These are phyloP conservation scores for Bertia moriformis DNA, from an alignment of 2,329 filamentous ascomycete genomes.

Conservation along the genomic window DNA sequence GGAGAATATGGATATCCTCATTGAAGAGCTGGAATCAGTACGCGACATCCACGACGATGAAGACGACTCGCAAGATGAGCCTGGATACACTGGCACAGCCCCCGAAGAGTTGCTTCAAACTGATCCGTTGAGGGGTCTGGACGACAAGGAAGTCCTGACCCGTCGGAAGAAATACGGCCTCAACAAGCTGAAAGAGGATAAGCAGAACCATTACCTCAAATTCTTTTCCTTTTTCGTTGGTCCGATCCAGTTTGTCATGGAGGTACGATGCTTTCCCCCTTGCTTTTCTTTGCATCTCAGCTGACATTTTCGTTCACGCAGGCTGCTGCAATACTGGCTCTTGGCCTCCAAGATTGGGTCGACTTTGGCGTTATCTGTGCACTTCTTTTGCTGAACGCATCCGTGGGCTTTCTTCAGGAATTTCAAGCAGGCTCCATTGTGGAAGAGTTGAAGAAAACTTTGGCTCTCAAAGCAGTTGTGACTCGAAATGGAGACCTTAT, in stretches of 20 bases:
- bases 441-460: conserved; percentile 78
- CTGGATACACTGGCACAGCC: conserved; percentile 38
- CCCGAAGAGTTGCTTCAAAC: conserved; percentile 66
- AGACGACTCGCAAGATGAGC: conserved; percentile 41
- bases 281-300: conserved; percentile 5
- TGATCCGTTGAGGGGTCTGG: conserved; percentile 59
- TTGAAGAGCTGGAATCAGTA: conserved; percentile 72
- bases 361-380: conserved; percentile 85
- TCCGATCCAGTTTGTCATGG: conserved; percentile 89
- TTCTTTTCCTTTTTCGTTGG: conserved; percentile 73
- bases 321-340: conserved; percentile 66
- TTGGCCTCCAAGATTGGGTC: conserved; percentile 76
- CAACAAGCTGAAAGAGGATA: conserved; percentile 86
- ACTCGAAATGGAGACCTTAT: conserved; percentile 65
- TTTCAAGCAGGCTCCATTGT: conserved; percentile 82
- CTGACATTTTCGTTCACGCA: conserved; percentile 13
- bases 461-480: conserved; percentile 76
- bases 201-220: conserved; percentile 71
- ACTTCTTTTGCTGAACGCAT: conserved; percentile 69
- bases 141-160: conserved; percentile 48
- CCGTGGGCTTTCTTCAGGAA: conserved; percentile 78
- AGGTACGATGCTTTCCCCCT: conserved; percentile 34
- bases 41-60: conserved; percentile 56
- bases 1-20: conserved; percentile 62
- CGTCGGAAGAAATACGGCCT: conserved; percentile 61